Base-by-base conservation (phyloP, 768 basidiomycete species). In the Hypsizygus marmoreus region DNA sequence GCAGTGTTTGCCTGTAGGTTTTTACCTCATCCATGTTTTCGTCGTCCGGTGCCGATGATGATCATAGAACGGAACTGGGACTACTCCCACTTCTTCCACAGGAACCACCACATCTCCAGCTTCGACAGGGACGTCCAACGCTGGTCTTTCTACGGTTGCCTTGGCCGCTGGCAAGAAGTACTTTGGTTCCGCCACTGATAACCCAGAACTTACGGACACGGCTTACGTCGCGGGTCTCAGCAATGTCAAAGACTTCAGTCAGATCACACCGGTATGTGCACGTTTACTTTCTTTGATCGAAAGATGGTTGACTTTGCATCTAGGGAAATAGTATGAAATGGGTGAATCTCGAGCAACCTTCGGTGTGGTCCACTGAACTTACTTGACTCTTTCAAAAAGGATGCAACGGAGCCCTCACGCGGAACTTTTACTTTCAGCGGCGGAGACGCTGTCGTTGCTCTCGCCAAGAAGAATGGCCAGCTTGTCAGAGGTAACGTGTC, bases 241-340 rank as follows among this genome's bases (percentile, higher is more conserved):
- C 51, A 67, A 77, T 57, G 66, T 51, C 33, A 59, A 50, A 8
- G 63, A 71, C 47, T 79, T 78, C 53, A 65, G 66, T 16, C 75
- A 77, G 52, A 58, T 81, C 49, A 80, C 79, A 1, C 68, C 79
- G 24, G 77, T 69, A 42, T 17, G 56, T 50, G n/a, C n/a, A n/a
- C n/a, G n/a, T n/a, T n/a, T n/a, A 9, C 25, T 31, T 12, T 17
- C 20, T 44, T 37, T 4, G 9, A 24, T 34, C 13, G 13, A 16
- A 14, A 26, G 9, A 22, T 37, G n/a, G 25, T 24, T 11, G 16
- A 12, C 4, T 23, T 22, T 4, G 22, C n/a, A 41, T 16, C 24
- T 32, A 68, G 67, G 65, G 67, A 11, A 79, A 80, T 54, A 72
- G 69, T 49, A 78, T 81, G 78, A 82, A 81, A 73, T 81, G 79